A percentile compares a stretch with the other conserved stretches of the same genome.
Evolutionary conservation across 2,329 filamentous ascomycete genomes (phyloP).

Genomic region (Didymosphaeria variabile): DNA sequence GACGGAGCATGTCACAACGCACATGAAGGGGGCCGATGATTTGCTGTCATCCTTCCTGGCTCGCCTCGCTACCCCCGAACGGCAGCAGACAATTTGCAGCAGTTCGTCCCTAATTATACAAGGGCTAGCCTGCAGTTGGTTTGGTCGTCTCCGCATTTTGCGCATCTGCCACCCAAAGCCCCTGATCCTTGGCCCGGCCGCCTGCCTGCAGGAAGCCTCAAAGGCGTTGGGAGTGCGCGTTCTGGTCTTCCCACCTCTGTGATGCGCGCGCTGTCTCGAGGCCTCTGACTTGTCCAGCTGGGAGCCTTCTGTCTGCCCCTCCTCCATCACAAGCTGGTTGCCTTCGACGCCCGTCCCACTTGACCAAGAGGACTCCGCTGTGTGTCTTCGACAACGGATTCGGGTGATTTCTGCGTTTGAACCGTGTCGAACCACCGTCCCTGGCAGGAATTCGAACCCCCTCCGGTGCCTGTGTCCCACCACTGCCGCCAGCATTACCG

Average conservation of each 20-base stretch:
- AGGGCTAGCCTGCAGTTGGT: conserved; percentile 48
- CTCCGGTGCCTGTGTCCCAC: conserved; percentile 34
- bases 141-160: conserved; percentile 53
- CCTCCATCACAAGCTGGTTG: conserved; percentile 34
- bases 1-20: conserved; percentile 38
- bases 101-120: conserved; percentile 50
- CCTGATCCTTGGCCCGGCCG: conserved; percentile 50
- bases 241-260: conserved; percentile 46
- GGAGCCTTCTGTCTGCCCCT: conserved; percentile 29
- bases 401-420: conserved; percentile 32
- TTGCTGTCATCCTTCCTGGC: conserved; percentile 41
- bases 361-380: conserved; percentile 34
- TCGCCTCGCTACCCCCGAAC: conserved; percentile 46
- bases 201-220: conserved; percentile 51
- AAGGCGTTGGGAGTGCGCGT: conserved; percentile 50
- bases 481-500: conserved; percentile 28
- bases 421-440: conserved; percentile 45
- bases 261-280: conserved; percentile 44
- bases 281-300: conserved; percentile 33
- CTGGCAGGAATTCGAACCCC: conserved; percentile 36
- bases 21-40: conserved; percentile 41
- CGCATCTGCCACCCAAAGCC: conserved; percentile 51
- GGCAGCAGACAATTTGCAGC: conserved; percentile 48
- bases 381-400: conserved; percentile 31
- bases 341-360: conserved; percentile 29